Evolutionary conservation across 306 rosid genomes (phyloP).

Genomic region (Quercus agrifolia): DNA sequence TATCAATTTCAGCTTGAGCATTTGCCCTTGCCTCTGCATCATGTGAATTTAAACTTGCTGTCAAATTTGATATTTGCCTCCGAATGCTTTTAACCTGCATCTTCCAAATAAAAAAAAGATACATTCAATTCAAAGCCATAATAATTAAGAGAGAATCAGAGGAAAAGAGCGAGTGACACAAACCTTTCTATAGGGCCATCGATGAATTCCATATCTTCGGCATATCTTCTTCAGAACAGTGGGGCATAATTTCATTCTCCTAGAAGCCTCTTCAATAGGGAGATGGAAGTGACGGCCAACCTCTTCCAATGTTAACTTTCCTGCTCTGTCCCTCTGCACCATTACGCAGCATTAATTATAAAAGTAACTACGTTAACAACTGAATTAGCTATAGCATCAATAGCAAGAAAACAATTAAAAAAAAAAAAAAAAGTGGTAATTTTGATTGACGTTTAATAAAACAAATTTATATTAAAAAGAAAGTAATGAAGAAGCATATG

Average conservation of each 20-base stretch:
- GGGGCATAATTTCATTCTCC: conserved; percentile 41
- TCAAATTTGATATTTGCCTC: conserved; percentile 35
- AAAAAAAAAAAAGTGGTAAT: neutral
- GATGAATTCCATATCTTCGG: conserved; percentile 39
- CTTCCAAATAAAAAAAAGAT: neutral
- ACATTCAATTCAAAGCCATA: too few species aligned
- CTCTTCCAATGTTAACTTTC: conserved; percentile 44
- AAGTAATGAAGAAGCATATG: too few species aligned
- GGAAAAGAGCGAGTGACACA: neutral
- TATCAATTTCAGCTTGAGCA: conserved; percentile 45
- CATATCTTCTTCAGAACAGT: conserved; percentile 70
- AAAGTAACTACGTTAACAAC: neutral
- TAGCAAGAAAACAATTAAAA: neutral
- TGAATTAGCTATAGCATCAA: neutral
- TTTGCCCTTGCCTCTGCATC: conserved; percentile 25
- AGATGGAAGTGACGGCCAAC: conserved; percentile 42
- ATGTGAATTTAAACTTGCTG: neutral
- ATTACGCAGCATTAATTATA: neutral
- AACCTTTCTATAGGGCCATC: conserved; percentile 93
- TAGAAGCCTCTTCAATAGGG: conserved; percentile 56
- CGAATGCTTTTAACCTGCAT: conserved; percentile 45
- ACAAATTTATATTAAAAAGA: neutral
- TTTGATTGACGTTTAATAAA: neutral
- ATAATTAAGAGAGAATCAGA: neutral
- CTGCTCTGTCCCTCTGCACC: conserved; percentile 60